Evolutionary conservation across 495 filamentous ascomycete species (phyloP).

Genomic region (Talaromyces wortmannii): DNA sequence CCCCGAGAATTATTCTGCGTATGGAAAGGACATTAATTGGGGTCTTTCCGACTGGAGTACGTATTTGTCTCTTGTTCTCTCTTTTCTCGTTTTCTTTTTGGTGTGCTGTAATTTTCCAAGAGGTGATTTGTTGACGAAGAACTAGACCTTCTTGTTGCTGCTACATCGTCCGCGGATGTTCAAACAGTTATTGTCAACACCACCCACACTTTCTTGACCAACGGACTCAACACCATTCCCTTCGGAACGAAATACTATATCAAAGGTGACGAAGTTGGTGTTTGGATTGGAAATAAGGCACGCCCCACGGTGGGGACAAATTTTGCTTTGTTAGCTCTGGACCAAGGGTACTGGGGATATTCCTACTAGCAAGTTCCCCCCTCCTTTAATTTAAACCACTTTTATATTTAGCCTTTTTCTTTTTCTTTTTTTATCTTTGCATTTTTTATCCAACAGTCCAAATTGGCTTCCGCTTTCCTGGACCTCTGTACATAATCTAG

Average conservation of each 20-base stretch:
- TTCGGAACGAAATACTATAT: slow-evolving; percentile 41
- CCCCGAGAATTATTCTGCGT: background rate
- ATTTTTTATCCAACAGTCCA: background rate
- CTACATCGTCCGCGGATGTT: slow-evolving; percentile 13
- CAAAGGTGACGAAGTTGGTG: slow-evolving; percentile 27
- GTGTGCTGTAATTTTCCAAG: slow-evolving; percentile 10
- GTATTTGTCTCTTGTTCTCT: background rate
- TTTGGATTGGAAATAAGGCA: slow-evolving; percentile 37
- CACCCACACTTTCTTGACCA: slow-evolving; percentile 36
- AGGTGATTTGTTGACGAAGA: slow-evolving; percentile 3
- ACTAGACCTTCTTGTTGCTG: slow-evolving; percentile 6
- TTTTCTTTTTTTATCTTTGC: background rate
- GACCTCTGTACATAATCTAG: too few relatives aligned
- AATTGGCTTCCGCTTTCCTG: too few relatives aligned
- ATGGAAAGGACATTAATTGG: slow-evolving; percentile 14
- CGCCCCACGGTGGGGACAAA: slow-evolving; percentile 51
- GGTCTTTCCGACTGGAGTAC: slow-evolving; percentile 29
- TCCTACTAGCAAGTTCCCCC: background rate
- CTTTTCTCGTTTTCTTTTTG: slow-evolving; percentile 5
- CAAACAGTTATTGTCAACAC: slow-evolving; percentile 23
- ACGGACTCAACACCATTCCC: slow-evolving; percentile 39
- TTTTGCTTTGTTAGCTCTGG: slow-evolving; percentile 43
- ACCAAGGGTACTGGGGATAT: background rate
- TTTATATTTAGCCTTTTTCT: background rate
- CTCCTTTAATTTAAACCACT: too few relatives aligned